Evolutionary conservation across 495 filamentous ascomycete genomes (phyloP), one percentile per base, ranked within the genome.

Genomic region (Xylaria telfairii): DNA sequence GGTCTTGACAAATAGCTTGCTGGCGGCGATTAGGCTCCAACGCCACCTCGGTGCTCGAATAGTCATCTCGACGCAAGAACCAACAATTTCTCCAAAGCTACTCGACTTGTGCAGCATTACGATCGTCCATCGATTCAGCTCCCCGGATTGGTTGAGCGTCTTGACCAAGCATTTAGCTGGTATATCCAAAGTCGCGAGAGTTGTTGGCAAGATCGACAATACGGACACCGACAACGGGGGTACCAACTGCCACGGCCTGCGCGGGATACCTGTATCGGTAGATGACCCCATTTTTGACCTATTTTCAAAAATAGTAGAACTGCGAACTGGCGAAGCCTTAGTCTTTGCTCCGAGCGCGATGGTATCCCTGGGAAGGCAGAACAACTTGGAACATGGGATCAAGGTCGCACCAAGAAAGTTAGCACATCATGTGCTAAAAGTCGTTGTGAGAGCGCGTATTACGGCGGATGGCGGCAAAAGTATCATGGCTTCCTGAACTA

Each of bases 21-120:
- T 95, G 0, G 83, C 85, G 0, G 83, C 84, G 0, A 91, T 95
- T 74, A 85, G 92, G 4, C 83, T 88, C 51, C 91, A 95, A 74
- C 89, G 92, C 10, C 92, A 95, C 75, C 77, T 90, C 0, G 92
- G 83, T 4, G 82, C 86, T 0, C 85, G 92, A 1, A 81, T 94
- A 17, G 68, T 95, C 46, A 90, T 95, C 39, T 88, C 92, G 0
- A 95, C 93, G 0, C 92, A 96, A 74, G 93, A 95, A 71, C 93
- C 93, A 0, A 94, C 92, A 0, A 88, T 95, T 49, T 91, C 90
- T 0, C 87, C 88, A 0, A 79, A 81, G 30, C 85, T 95, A 2
- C 81, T 95, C 0, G 91, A 91, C 69, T 84, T 95, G 8, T 93
- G 88, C 76, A 90, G 87, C n/a, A 81, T 91, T 24, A 92, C 90